A percentile compares a stretch with the other conserved stretches of the same genome.
phyloP scores from a whole-genome alignment of 805 yeast genomes.

The Nakazawaea anatomiae region DNA sequence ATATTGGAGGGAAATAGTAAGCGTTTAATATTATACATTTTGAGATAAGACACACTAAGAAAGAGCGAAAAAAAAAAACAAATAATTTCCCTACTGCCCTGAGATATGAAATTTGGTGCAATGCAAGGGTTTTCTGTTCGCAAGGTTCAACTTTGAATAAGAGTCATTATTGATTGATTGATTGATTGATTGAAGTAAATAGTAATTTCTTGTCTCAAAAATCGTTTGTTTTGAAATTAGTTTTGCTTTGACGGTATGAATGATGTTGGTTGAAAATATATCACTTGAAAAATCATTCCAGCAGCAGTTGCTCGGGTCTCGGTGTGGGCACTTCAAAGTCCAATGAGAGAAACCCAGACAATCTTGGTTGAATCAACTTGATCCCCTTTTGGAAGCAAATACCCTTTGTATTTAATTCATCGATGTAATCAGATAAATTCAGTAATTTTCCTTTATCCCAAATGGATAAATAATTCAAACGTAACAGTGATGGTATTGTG shows the following conservation, averaged over 20 bases:
- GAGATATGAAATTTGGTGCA: no score
- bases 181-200: no score
- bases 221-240: neutral
- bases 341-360: slow-evolving; percentile 49
- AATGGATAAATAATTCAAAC: slow-evolving; percentile 5
- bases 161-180: no score
- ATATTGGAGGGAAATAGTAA: no score
- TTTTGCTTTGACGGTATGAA: neutral
- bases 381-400: slow-evolving; percentile 21
- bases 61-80: no score
- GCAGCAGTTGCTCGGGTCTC: neutral
- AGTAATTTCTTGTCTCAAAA: no score
- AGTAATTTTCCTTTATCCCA: slow-evolving; percentile 26
- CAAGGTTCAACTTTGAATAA: no score
- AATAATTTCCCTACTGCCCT: no score
- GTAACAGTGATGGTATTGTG: slow-evolving; percentile 24
- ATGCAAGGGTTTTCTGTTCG: no score
- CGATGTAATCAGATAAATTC: slow-evolving; percentile 38
- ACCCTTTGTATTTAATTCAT: slow-evolving; percentile 22
- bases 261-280: neutral
- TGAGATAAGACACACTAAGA: no score
- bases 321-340: slow-evolving; percentile 51
- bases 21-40: no score
- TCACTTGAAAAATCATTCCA: neutral
- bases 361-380: slow-evolving; percentile 42